These are phyloP conservation scores for Penicillium canescens DNA, from an alignment of 495 filamentous ascomycete species.

Conservation along the genomic window DNA sequence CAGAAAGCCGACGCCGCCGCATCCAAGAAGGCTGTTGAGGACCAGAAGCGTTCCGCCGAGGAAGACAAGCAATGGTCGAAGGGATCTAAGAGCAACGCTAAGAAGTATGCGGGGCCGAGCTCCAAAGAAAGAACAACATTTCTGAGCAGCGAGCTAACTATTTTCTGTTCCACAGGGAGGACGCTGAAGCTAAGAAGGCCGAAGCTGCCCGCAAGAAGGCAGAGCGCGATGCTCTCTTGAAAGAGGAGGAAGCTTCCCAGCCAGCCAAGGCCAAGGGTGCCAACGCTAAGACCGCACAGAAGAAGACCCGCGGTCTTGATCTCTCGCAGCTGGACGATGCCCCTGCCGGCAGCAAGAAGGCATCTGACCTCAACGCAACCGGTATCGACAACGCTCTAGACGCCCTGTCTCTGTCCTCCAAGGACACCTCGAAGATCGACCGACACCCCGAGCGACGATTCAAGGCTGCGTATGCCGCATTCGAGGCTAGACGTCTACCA, in stretches of 20 bases:
- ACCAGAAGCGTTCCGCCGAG: constrained; percentile 62
- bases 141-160: constrained; percentile 12
- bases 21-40: constrained; percentile 68
- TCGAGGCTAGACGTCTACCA: constrained; percentile 76
- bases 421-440: constrained; percentile 67
- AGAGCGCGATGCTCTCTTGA: constrained; percentile 78
- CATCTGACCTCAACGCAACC: constrained; percentile 66
- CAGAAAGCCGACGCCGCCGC: constrained; percentile 89
- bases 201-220: constrained; percentile 86
- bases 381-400: constrained; percentile 93
- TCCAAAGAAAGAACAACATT: background rate
- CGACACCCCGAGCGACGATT: constrained; percentile 81
- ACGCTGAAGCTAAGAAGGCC: constrained; percentile 80
- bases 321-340: constrained; percentile 66
- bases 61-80: constrained; percentile 83
- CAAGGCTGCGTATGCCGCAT: constrained; percentile 85
- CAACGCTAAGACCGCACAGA: constrained; percentile 60
- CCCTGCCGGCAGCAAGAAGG: constrained; percentile 36
- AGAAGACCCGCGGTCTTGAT: constrained; percentile 68
- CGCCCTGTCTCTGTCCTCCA: constrained; percentile 65
- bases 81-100: constrained; percentile 77
- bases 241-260: constrained; percentile 73
- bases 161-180: constrained; percentile 57
- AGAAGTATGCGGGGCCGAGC: constrained; percentile 65
- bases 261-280: constrained; percentile 59